Base-by-base conservation (phyloP, 331 rosid species). In the Phaseolus coccineus region DNA sequence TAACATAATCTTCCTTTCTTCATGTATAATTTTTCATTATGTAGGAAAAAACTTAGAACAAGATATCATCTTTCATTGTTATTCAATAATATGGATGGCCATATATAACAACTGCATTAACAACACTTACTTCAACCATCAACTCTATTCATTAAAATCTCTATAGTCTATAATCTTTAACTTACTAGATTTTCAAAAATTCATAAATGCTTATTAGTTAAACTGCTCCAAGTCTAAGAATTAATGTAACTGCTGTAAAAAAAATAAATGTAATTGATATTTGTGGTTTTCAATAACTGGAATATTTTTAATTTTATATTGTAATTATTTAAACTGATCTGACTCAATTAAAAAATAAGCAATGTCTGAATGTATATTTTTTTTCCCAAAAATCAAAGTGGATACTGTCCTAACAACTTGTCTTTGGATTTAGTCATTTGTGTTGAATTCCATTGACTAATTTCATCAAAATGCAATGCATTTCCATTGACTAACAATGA, bases 101-200 rank as follows among this genome's bases (percentile, higher is more conserved):
- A 85, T 48, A 85, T 48, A 68, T 83, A 77, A 59, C 85, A 83
- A 59, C 89, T 61, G 57, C 80, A 72, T 58, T 71, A 19, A 56
- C 69, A 53, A 24, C 13, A 28, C 64, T 65, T 78, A 19, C 28
- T 33, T 63, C 37, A n/a, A 15, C 6, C 24, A 28, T 12, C 7
- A 67, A 47, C 62, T 16, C 51, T 37, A 33, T 42, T 2, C 13
- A 2, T 8, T 42, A 9, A 42, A 42, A 42, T 42, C 3, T 9
- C 4, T 0, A 8, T 40, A 40, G 11, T 8, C 46, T 63, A 63
- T 35, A 37, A 65, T 6, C 6, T 61, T 4, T 33, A 13, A 61
- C 22, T 30, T 2, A 30, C 5, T 30, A 5, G 7, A 2, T 59
- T 28, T 61, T 61, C 3, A 13, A 61, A 59, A 28, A 59, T 0